A percentile compares a stretch with the other conserved stretches of the same genome.
Evolutionary conservation across 2,329 filamentous ascomycete genomes (phyloP).

Genomic region (Sporothrix humicola): DNA sequence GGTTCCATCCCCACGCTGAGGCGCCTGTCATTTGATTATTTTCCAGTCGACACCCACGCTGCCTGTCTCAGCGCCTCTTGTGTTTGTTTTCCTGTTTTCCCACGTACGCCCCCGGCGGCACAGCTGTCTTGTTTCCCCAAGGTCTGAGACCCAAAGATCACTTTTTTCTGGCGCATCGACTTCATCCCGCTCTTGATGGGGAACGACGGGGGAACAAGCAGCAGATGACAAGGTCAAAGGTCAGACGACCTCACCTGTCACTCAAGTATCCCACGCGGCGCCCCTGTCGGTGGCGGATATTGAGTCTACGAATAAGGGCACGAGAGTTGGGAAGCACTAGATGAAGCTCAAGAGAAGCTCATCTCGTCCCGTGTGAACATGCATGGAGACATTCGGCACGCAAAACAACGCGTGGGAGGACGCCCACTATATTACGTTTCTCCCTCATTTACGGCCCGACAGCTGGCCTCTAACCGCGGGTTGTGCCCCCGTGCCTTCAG

Average conservation of each 20-base stretch:
- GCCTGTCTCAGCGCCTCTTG: neutral
- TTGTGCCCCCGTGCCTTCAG: neutral
- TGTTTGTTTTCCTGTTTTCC: neutral
- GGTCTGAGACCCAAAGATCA: neutral
- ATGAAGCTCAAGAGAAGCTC: neutral
- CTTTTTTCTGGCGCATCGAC: neutral
- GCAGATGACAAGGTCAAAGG: neutral
- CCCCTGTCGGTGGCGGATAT: neutral
- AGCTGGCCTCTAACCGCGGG: neutral
- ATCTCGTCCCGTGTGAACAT: neutral
- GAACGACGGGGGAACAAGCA: too few species aligned
- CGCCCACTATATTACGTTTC: neutral
- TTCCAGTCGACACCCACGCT: too few species aligned
- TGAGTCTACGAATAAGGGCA: neutral
- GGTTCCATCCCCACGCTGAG: slow-evolving; percentile 14
- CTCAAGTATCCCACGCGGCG: neutral
- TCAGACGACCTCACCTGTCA: neutral
- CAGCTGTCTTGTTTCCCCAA: neutral
- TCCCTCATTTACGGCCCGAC: neutral
- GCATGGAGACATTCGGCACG: neutral
- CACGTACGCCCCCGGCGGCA: neutral
- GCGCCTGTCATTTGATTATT: neutral
- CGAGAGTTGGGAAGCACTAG: neutral
- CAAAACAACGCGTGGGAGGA: neutral
- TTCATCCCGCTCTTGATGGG: neutral